Evolutionary conservation across 2,329 filamentous ascomycete genomes (phyloP).

Genomic region (Fusarium sarcochroum): DNA sequence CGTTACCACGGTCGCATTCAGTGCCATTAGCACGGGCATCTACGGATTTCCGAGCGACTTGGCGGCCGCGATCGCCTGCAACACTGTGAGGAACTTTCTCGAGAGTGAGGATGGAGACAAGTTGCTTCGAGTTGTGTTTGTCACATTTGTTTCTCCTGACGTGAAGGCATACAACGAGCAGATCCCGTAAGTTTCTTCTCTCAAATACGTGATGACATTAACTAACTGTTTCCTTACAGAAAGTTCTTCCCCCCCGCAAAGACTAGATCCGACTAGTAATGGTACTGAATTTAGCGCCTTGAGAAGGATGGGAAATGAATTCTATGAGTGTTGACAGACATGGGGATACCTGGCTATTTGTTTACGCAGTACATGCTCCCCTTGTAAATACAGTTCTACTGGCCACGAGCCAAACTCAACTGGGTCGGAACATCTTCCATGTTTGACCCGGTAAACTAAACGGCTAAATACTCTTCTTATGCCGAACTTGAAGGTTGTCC

Average conservation of each 20-base stretch:
- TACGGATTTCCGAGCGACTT: conserved; percentile 86
- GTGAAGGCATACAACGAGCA: conserved; percentile 77
- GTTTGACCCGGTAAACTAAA: too few relatives aligned
- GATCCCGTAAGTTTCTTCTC: conserved; percentile 74
- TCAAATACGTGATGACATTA: not conserved
- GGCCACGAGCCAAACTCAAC: not conserved
- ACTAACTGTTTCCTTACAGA: conserved; percentile 27
- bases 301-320: not conserved
- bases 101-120: conserved; percentile 60
- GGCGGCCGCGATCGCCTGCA: conserved; percentile 80
- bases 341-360: not conserved
- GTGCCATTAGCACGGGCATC: conserved; percentile 87
- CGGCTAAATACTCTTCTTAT: too few relatives aligned
- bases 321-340: not conserved
- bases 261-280: not conserved
- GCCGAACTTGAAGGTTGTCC: too few relatives aligned
- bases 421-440: too few relatives aligned
- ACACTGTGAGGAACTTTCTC: conserved; percentile 69
- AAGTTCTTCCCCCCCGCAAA: conserved; percentile 45
- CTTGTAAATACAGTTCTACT: not conserved
- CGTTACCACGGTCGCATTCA: conserved; percentile 83
- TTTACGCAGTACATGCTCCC: not conserved
- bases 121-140: conserved; percentile 85
- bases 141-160: conserved; percentile 85
- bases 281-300: conserved; percentile 17